A percentile compares a stretch with the other conserved stretches of the same genome.
These are phyloP conservation scores for Parafenestella ontariensis DNA, from an alignment of 2,329 filamentous ascomycete genomes.

Conservation along the genomic window DNA sequence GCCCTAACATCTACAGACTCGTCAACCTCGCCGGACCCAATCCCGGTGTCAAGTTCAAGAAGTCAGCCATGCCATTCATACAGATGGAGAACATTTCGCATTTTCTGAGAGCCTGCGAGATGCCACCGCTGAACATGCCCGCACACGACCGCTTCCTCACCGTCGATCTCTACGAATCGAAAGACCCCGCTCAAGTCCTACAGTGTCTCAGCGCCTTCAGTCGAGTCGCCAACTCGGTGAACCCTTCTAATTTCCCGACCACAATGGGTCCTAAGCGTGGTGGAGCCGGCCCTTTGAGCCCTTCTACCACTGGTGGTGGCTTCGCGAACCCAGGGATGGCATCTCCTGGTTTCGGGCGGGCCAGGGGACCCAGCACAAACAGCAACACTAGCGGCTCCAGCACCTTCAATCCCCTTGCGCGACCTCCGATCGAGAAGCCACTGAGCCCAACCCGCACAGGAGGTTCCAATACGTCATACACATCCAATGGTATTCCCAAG, in stretches of 20 bases:
- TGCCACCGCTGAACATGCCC: slow-evolving; percentile 82
- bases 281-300: slow-evolving; percentile 52
- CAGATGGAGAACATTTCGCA: slow-evolving; percentile 99
- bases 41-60: slow-evolving; percentile 86
- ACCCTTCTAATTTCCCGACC: slow-evolving; percentile 75
- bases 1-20: slow-evolving; percentile 62
- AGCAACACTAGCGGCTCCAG: slow-evolving; percentile 51
- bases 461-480: slow-evolving; percentile 65
- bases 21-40: slow-evolving; percentile 80
- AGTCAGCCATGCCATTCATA: slow-evolving; percentile 94
- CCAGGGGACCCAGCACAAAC: slow-evolving; percentile 56
- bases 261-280: slow-evolving; percentile 77
- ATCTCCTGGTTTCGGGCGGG: slow-evolving; percentile 41
- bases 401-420: slow-evolving; percentile 54
- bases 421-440: slow-evolving; percentile 40
- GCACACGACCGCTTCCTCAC: slow-evolving; percentile 97
- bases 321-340: slow-evolving; percentile 32
- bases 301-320: slow-evolving; percentile 34
- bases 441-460: slow-evolving; percentile 58
- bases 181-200: slow-evolving; percentile 94
- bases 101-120: slow-evolving; percentile 88
- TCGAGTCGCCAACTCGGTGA: slow-evolving; percentile 76
- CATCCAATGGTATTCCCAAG: slow-evolving; percentile 56
- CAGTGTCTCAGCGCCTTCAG: slow-evolving; percentile 94
- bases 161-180: slow-evolving; percentile 93